phyloP scores from a whole-genome alignment of 306 rosid species.

The Inga leiocalycina region DNA sequence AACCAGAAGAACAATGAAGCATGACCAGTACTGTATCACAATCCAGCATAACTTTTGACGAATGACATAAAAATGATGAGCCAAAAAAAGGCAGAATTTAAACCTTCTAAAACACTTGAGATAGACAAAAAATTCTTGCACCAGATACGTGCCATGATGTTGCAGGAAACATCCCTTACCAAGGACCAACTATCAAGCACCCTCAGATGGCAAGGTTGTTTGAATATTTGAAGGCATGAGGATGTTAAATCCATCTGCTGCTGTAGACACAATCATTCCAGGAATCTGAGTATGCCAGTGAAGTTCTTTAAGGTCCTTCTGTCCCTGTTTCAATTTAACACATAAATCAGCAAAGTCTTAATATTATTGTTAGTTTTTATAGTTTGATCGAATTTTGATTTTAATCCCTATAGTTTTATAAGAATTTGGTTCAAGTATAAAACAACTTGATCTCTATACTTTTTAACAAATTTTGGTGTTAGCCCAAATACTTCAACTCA shows the following conservation, averaged over 20 bases:
- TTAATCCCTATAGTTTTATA: no score
- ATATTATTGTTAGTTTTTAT: no score
- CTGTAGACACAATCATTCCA: slow-evolving; percentile 94
- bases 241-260: slow-evolving; percentile 83
- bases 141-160: neutral
- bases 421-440: no score
- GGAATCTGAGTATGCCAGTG: slow-evolving; percentile 98
- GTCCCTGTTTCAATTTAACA: slow-evolving; percentile 64
- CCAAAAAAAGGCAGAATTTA: neutral
- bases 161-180: neutral
- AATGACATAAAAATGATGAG: neutral
- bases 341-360: neutral
- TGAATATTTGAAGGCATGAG: slow-evolving; percentile 96
- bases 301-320: slow-evolving; percentile 87
- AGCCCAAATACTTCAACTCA: no score
- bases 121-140: neutral
- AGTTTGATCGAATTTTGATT: no score
- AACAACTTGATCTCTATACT: no score
- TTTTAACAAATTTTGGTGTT: no score
- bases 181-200: slow-evolving; percentile 34
- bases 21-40: neutral
- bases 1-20: neutral
- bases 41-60: neutral
- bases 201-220: slow-evolving; percentile 68
- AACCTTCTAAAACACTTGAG: slow-evolving; percentile 7